These are phyloP conservation scores for Hericium alpestre DNA, from an alignment of 768 basidiomycete species.

Conservation along the genomic window DNA sequence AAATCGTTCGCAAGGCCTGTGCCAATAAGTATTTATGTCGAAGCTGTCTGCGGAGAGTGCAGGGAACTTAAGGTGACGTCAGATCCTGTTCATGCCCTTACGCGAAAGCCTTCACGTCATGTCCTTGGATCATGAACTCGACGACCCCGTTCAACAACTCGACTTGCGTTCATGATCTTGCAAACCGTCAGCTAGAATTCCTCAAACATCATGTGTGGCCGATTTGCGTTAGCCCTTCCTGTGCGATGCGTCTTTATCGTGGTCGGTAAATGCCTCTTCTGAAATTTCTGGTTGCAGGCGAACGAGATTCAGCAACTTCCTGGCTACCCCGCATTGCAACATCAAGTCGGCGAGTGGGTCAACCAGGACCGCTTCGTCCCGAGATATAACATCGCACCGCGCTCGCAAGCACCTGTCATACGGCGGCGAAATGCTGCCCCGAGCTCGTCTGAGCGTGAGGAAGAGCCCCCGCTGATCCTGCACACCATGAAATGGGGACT, in stretches of 20 bases:
- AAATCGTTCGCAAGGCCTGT: too few species aligned
- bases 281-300: not conserved
- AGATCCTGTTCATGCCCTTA: too few species aligned
- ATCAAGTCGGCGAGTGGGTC: conserved; percentile 46
- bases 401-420: conserved; percentile 67
- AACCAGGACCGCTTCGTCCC: conserved; percentile 46
- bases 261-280: not conserved
- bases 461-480: conserved; percentile 32
- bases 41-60: too few species aligned
- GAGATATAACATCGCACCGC: conserved; percentile 79
- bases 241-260: conserved; percentile 23
- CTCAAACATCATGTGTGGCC: conserved; percentile 43
- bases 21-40: too few species aligned
- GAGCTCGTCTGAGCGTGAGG: conserved; percentile 7
- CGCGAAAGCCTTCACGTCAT: too few species aligned
- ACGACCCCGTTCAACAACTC: too few species aligned
- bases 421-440: conserved; percentile 30
- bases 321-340: conserved; percentile 26
- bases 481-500: conserved; percentile 91
- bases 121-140: too few species aligned
- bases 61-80: too few species aligned
- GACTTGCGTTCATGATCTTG: too few species aligned
- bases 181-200: too few species aligned
- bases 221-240: conserved; percentile 43
- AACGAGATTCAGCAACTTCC: conserved; percentile 28